Evolutionary conservation across 2,329 filamentous ascomycete species (phyloP), one percentile per base, ranked within the genome.

Genomic region (Stachybotrys echinatus): DNA sequence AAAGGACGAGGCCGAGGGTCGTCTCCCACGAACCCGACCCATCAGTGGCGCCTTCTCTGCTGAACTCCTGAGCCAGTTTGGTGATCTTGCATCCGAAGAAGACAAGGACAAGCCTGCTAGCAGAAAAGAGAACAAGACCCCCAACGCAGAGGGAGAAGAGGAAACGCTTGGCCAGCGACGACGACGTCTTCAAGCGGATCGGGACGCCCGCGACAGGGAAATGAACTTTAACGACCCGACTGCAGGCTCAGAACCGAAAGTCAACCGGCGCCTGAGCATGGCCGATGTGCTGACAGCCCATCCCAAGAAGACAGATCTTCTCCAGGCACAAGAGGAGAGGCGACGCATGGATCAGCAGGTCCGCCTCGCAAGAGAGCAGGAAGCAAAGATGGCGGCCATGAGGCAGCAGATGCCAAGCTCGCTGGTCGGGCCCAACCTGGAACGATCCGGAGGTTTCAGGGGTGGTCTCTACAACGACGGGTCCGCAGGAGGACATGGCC

Each of bases 121-220:
- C 53, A 46, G 42, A 10, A 74, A 74, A 46, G 79, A 80, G 58
- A 69, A 50, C 55, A 62, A 19, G 75, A 77, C 53, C n/a, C 54
- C 61, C 6, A 57, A 59, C 12, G 17, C 42, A 1, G 49, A 53
- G 0, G 61, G 54, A 6, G 86, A 85, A 55, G 86, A 90, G 58
- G 89, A 94, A 63, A 92, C 89, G 0, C 74, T 94, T 0, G 89
- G 88, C 10, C 87, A 92, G 65, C 83, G 89, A 12, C 83, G 88
- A 1, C 83, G 82, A 23, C 80, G 89, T 22, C 74, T 94, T 2
- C 87, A 91, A 63, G 83, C 84, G 6, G 83, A 85, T 60, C 75
- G 76, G 22, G 84, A 88, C 65, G 84, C 84, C 6, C 78, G 81
- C 23, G 78, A 80, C 53, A 70, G 74, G 40, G 79, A 80, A 55